These are phyloP conservation scores for Allium fistulosum DNA, from an alignment of 106 monocot species.

Conservation along the genomic window DNA sequence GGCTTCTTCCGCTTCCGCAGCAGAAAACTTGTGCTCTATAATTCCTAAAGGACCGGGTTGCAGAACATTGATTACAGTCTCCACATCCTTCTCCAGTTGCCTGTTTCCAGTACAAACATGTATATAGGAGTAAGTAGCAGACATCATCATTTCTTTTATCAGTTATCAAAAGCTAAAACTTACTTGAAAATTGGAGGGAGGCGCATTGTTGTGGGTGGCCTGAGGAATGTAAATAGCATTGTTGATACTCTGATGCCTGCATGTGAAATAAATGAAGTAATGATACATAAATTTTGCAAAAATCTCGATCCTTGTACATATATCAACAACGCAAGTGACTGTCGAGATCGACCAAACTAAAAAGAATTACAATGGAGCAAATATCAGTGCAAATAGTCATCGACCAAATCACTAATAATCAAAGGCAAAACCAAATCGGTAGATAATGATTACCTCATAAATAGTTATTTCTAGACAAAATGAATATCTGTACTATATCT, in stretches of 20 bases:
- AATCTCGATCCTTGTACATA: no score
- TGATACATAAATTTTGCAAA: no score
- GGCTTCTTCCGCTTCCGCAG: constrained; percentile 31
- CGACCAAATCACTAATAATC: no score
- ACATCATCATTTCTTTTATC: not conserved
- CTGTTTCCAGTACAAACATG: constrained; percentile 14
- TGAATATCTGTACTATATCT: no score
- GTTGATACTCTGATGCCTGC: not conserved
- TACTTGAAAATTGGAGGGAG: not conserved
- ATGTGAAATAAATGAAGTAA: no score
- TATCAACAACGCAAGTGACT: no score
- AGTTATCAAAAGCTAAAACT: not conserved
- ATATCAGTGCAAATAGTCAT: no score
- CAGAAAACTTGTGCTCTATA: constrained; percentile 40
- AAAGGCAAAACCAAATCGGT: no score
- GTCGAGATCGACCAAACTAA: no score
- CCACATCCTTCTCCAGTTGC: constrained; percentile 40
- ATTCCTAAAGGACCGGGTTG: constrained; percentile 45
- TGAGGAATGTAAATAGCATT: not conserved
- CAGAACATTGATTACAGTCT: constrained; percentile 42
- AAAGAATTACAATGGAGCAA: no score
- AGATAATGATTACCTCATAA: no score
- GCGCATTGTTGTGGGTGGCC: not conserved
- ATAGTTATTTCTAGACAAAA: no score
- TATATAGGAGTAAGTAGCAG: not conserved